phyloP scores from a whole-genome alignment of 2,329 filamentous ascomycete species.

The Ceratocystis huliohia region DNA sequence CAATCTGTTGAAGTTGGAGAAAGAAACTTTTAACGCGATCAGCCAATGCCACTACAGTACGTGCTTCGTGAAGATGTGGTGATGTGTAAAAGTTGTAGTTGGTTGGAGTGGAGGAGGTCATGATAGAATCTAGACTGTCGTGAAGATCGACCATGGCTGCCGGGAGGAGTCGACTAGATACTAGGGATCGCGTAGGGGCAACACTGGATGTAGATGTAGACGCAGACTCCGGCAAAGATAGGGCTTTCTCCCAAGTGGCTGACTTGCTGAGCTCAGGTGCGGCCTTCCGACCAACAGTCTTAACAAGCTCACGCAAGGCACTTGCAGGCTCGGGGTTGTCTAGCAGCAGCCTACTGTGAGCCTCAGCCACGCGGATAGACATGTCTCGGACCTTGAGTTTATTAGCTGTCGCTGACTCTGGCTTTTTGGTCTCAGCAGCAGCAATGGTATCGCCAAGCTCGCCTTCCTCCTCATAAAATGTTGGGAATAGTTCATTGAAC shows the following conservation, averaged over 20 bases:
- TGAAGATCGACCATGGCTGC: slow-evolving; percentile 53
- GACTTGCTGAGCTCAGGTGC: slow-evolving; percentile 25
- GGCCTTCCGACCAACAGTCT: slow-evolving; percentile 32
- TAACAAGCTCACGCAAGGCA: slow-evolving; percentile 36
- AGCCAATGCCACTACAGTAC: slow-evolving; percentile 57
- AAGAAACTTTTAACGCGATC: slow-evolving; percentile 61
- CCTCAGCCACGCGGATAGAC: slow-evolving; percentile 47
- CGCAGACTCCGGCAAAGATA: slow-evolving; percentile 22
- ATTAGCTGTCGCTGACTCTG: slow-evolving; percentile 24
- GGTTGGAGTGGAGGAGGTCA: slow-evolving; percentile 28
- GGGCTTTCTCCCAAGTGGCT: slow-evolving; percentile 21
- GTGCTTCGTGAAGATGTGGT: slow-evolving; percentile 61
- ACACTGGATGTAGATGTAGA: no score
- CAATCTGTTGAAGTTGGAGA: slow-evolving; percentile 51
- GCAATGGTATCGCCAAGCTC: slow-evolving; percentile 16
- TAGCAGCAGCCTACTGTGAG: slow-evolving; percentile 45
- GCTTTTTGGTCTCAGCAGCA: slow-evolving; percentile 11
- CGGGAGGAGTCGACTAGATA: slow-evolving; percentile 44
- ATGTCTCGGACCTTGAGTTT: slow-evolving; percentile 38
- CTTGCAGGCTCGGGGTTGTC: slow-evolving; percentile 30
- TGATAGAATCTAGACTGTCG: slow-evolving; percentile 40
- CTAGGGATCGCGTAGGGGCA: slow-evolving; percentile 28
- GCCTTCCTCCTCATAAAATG: slow-evolving; percentile 45
- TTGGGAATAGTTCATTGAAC: slow-evolving; percentile 70
- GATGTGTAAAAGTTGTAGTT: slow-evolving; percentile 85